Conservation (phyloP, 257 asterid species). For the Solanum chiquidenum region DNA sequence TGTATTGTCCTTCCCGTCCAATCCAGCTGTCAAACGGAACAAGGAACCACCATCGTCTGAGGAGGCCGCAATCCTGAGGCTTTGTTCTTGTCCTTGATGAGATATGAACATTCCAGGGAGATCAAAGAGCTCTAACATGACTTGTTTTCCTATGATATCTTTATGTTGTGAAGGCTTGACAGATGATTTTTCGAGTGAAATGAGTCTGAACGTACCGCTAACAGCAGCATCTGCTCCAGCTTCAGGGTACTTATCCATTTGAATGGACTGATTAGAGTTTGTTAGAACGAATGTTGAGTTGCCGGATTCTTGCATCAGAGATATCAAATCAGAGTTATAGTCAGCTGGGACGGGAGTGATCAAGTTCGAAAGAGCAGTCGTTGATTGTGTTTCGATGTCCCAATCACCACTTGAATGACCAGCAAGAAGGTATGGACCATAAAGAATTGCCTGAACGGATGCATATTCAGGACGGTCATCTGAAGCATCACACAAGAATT, state of each 20-base stretch:
- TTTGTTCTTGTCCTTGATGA: slow-evolving; percentile 42
- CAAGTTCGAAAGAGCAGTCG: slow-evolving; percentile 37
- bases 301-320: slow-evolving; percentile 56
- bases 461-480: slow-evolving; percentile 66
- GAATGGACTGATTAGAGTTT: slow-evolving; percentile 30
- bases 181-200: slow-evolving; percentile 5
- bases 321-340: slow-evolving; percentile 30
- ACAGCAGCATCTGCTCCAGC: slow-evolving; percentile 54
- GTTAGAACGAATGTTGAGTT: slow-evolving; percentile 18
- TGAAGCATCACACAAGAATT: slow-evolving; percentile 3
- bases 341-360: slow-evolving; percentile 41
- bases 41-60: slow-evolving; percentile 4
- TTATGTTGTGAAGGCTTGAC: slow-evolving; percentile 11
- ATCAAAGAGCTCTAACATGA: slow-evolving; percentile 59
- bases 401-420: slow-evolving; percentile 62
- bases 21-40: slow-evolving; percentile 37
- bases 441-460: slow-evolving; percentile 65
- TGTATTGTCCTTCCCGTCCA: slow-evolving; percentile 22
- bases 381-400: slow-evolving; percentile 39
- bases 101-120: slow-evolving; percentile 47
- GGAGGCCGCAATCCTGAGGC: slow-evolving; percentile 21
- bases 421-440: slow-evolving; percentile 89
- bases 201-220: slow-evolving; percentile 45
- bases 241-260: slow-evolving; percentile 33
- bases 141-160: slow-evolving; percentile 28